Conservation (phyloP, 1,139 yeast genomes). For the Lodderomyces jiufengensis region DNA sequence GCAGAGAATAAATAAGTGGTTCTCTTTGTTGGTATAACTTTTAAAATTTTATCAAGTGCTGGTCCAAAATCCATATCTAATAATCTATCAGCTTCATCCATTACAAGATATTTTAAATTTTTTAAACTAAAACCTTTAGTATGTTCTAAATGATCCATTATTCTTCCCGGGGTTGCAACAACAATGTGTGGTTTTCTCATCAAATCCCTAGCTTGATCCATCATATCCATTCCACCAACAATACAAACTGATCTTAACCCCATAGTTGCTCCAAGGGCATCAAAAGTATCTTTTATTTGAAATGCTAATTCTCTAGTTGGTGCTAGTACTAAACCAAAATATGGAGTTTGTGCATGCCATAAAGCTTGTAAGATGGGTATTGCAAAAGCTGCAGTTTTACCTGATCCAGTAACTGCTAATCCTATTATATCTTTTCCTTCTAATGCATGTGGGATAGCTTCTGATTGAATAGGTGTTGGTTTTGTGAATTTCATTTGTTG, state of each 20-base stretch:
- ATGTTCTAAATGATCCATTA: slow-evolving; percentile 91
- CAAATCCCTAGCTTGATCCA: slow-evolving; percentile 93
- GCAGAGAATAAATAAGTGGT: slow-evolving; percentile 91
- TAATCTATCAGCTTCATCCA: slow-evolving; percentile 97
- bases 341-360: slow-evolving; percentile 85
- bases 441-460: slow-evolving; percentile 87
- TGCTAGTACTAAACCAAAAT: slow-evolving; percentile 84
- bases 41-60: slow-evolving; percentile 80
- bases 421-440: slow-evolving; percentile 83
- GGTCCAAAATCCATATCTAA: slow-evolving; percentile 97
- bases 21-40: slow-evolving; percentile 80
- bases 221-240: slow-evolving; percentile 98
- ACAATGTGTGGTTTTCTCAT: slow-evolving; percentile 92
- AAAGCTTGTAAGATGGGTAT: slow-evolving; percentile 87
- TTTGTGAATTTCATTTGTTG: slow-evolving; percentile 58
- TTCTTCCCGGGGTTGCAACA: slow-evolving; percentile 79
- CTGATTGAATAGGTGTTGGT: slow-evolving; percentile 91
- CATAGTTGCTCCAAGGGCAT: slow-evolving; percentile 87
- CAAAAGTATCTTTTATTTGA: slow-evolving; percentile 93
- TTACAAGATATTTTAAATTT: slow-evolving; percentile 75
- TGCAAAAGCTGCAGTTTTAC: slow-evolving; percentile 84
- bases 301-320: slow-evolving; percentile 98
- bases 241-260: slow-evolving; percentile 84
- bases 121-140: slow-evolving; percentile 88
- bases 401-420: slow-evolving; percentile 80